Percentiles rank a stretch among this genome's conserved stretches.
These are phyloP conservation scores for Penicillium paxilli DNA, from an alignment of 495 filamentous ascomycete species.

Conservation along the genomic window DNA sequence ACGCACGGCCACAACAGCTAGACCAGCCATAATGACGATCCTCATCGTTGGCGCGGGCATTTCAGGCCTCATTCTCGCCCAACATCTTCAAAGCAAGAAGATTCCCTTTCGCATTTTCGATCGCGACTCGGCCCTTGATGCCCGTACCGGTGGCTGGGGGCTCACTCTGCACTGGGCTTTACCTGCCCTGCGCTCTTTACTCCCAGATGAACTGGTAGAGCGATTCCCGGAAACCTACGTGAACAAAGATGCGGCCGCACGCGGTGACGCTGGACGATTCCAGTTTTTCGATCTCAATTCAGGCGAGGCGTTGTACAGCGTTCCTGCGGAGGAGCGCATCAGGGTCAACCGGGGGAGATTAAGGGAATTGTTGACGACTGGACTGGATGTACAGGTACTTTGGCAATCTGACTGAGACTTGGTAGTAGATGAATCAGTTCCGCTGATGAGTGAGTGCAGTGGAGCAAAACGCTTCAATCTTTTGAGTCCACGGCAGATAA, in stretches of 20 bases:
- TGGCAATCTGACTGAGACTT: background rate
- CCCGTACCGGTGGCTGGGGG: conserved; percentile 56
- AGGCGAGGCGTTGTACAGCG: conserved; percentile 41
- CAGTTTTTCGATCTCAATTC: conserved; percentile 54
- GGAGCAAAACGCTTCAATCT: conserved; percentile 43
- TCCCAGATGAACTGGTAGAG: conserved; percentile 48
- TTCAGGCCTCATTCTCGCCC: conserved; percentile 59
- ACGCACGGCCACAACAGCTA: conserved; percentile 6
- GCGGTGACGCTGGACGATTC: conserved; percentile 52
- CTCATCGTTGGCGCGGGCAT: conserved; percentile 62
- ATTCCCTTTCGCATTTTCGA: conserved; percentile 56
- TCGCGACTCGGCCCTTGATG: conserved; percentile 43
- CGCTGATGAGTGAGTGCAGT: conserved; percentile 22
- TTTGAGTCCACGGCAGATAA: conserved; percentile 32
- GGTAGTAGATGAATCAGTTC: background rate
- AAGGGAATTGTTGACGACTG: conserved; percentile 46
- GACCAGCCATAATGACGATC: conserved; percentile 28
- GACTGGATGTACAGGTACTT: conserved; percentile 44
- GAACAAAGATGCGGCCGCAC: conserved; percentile 39
- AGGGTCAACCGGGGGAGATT: conserved; percentile 51
- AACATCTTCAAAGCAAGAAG: conserved; percentile 49
- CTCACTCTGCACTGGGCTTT: conserved; percentile 61
- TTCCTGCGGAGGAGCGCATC: conserved; percentile 50
- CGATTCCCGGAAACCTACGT: conserved; percentile 53
- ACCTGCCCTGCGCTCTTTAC: conserved; percentile 45